Base-by-base conservation (phyloP, 2,329 filamentous ascomycete species). In the Botrytis fragariae region DNA sequence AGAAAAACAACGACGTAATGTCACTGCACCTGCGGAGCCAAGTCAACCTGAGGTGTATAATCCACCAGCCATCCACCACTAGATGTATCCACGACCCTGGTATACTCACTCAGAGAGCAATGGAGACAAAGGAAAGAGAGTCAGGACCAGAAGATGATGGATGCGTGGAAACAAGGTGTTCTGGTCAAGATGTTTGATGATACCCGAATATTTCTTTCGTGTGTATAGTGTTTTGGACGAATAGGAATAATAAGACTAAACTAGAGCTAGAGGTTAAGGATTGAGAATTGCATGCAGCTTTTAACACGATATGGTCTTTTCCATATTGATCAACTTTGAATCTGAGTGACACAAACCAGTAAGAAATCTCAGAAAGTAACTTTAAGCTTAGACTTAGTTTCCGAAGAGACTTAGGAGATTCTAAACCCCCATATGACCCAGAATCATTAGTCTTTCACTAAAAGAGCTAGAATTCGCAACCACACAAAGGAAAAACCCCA, bases 151-250 rank as follows among this genome's bases (percentile, higher is more conserved):
- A 3, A 68, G 18, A 25, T 18, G 22, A 57, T 32, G n/a, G 5
- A 42, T 57, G 20, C 65, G 3, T 29, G 3, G 65, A 25, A 42
- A 42, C 22, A 8, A 12, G 35, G 35, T 42, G 65, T 42, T 22
- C 18, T 57, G 48, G 12, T 14, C 39, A 29, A 57, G 20, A 16
- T 68, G 16, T 57, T 57, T 16, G 35, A 57, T 7, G n/a, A 68
- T 42, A 68, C 65, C 48, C 48, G 65, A 42, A 57, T 29, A 25
- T 68, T 57, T 37, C 20, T 37, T 68, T 68, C 35, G 35, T 68
- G 48, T 63, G 61, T n/a, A 44, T 44, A 63, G 25, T 63, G 61
- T 63, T 44, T 39, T 51, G 44, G 5, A 51, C 63, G 63, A 67
- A 37, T 29, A 37, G 22, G 32, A 29, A 22, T 51, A 29, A 39